Percentiles rank a stretch among this genome's conserved stretches.
These are phyloP conservation scores for Quercus suber DNA, from an alignment of 306 rosid species.

Conservation along the genomic window DNA sequence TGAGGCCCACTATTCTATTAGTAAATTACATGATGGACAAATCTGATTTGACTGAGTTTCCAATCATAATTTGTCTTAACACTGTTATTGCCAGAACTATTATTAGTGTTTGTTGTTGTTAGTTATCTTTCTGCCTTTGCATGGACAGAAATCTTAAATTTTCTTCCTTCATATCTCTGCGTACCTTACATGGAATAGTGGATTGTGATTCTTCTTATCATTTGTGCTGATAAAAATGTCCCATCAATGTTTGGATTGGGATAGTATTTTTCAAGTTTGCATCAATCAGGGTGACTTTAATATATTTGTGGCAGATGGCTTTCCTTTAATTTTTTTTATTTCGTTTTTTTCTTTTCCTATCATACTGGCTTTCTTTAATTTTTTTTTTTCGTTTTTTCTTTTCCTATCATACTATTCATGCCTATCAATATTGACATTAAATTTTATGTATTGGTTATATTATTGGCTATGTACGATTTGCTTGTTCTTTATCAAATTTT, in stretches of 20 bases:
- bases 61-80: background rate
- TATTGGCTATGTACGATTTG: background rate
- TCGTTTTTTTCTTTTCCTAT: background rate
- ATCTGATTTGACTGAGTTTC: background rate
- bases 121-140: background rate
- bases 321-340: background rate
- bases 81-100: background rate
- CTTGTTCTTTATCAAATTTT: constrained; percentile 4
- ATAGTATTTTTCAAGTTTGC: background rate
- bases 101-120: background rate
- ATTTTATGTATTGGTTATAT: background rate
- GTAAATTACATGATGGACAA: background rate
- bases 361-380: background rate
- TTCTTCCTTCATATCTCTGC: background rate
- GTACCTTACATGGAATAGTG: background rate
- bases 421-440: background rate
- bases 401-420: background rate
- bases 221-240: background rate
- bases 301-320: background rate
- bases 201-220: background rate
- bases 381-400: background rate
- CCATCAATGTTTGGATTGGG: background rate
- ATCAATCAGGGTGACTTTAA: background rate
- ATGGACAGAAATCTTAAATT: background rate
- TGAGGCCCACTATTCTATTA: background rate